These are phyloP conservation scores for Wickerhamiella qilinensis DNA, from an alignment of 805 yeast species.

Conservation along the genomic window DNA sequence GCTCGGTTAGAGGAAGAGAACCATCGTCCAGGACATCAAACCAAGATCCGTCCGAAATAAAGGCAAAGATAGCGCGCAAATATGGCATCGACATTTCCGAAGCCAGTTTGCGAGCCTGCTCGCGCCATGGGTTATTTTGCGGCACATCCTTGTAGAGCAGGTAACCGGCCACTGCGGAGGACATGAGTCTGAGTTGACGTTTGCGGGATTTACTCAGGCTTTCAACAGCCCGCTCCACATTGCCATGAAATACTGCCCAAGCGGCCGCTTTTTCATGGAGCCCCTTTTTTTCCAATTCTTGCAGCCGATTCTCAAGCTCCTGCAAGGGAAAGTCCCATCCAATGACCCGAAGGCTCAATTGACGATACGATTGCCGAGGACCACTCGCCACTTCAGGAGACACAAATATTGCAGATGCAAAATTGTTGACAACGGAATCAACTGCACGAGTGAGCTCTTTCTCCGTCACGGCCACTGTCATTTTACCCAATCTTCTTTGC, in stretches of 20 bases:
- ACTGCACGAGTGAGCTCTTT: slow-evolving; percentile 36
- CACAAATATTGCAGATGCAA: slow-evolving; percentile 24
- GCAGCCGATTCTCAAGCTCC: slow-evolving; percentile 57
- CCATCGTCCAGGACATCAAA: slow-evolving; percentile 87
- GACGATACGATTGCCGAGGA: slow-evolving; percentile 47
- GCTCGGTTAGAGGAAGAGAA: slow-evolving; percentile 71
- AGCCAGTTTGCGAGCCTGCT: slow-evolving; percentile 77
- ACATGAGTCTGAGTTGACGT: slow-evolving; percentile 59
- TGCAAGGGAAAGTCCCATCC: slow-evolving; percentile 78
- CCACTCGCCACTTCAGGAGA: slow-evolving; percentile 21
- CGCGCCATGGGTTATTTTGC: slow-evolving; percentile 74
- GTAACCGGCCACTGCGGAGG: slow-evolving; percentile 89
- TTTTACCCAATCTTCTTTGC: slow-evolving; percentile 9
- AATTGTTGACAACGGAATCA: slow-evolving; percentile 30
- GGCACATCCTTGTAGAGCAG: slow-evolving; percentile 40
- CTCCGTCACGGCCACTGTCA: slow-evolving; percentile 20
- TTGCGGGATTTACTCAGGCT: slow-evolving; percentile 61
- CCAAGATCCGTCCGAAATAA: slow-evolving; percentile 89
- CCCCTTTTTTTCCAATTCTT: slow-evolving; percentile 38
- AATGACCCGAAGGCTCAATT: slow-evolving; percentile 62
- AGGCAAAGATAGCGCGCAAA: slow-evolving; percentile 81
- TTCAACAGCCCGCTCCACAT: slow-evolving; percentile 62
- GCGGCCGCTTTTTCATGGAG: slow-evolving; percentile 86
- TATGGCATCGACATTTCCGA: slow-evolving; percentile 84
- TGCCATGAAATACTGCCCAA: slow-evolving; percentile 92